Evolutionary conservation across 2,329 filamentous ascomycete genomes (phyloP), one percentile per base, ranked within the genome.

Genomic region (Daldinia sp.): DNA sequence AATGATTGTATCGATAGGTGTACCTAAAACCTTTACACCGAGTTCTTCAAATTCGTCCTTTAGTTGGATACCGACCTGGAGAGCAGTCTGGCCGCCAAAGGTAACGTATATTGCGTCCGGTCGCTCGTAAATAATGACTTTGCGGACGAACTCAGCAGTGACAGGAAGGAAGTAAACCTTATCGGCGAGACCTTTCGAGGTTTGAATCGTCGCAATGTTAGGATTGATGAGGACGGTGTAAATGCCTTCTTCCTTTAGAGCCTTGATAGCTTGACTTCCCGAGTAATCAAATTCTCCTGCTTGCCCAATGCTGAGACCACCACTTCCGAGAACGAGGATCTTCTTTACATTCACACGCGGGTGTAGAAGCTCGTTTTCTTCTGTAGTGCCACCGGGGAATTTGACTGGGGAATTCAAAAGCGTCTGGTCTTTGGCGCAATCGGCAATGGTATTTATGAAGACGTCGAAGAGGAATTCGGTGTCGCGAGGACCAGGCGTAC

Each of bases 251-350:
- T 98, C 91, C 80, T 98, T 98, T 72, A 99, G 77, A 34, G 95
- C 95, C 83, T 99, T 99, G 83, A 99, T 98, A 45, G 94, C 95
- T 79, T 99, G 95, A 78, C 92, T 96, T 67, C 95, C 95, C 55
- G 95, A 98, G 82, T 99, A 99, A 77, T 99, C 95, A 71, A 99
- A 99, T 78, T 99, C 95, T 78, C 95, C 95, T 68, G 95, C 95
- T 78, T 99, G 95, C 11, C 95, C 95, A 77, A 99, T 99, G 78
- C 92, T 96, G 66, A 99, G 85, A 79, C 95, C 95, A 79, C 95
- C 95, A 79, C 91, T 94, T 64, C 95, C 95, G 52, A 99, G 87
- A 25, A 99, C 90, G 59, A 99, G 87, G 11, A 96, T 94, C 83
- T 98, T 98, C 84, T 96, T 96, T 71, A 94, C 92, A 60, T 88